Evolutionary conservation across 768 basidiomycete species (phyloP), one percentile per base, ranked within the genome.

Genomic region (Rhodocollybia butyracea): DNA sequence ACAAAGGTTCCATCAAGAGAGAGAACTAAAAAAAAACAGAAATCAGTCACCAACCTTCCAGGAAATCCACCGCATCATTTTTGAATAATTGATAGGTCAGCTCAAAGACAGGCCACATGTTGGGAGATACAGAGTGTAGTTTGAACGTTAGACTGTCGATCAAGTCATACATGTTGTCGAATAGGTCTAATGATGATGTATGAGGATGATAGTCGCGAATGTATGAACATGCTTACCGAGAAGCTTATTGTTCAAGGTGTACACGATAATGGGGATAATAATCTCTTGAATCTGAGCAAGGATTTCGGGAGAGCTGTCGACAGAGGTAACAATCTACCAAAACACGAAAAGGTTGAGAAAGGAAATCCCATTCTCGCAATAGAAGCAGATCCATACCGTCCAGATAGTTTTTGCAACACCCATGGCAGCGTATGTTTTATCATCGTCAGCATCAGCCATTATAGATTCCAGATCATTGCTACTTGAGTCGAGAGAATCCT

Each of bases 51-150:
- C 53, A 50, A 88, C 92, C 92, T 61, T 94, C 90, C 52, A 95
- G 76, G 76, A 91, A 95, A 70, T 94, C 91, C 36, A 88, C 73
- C 15, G 90, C 91, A 30, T 91, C 88, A 15, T 79, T 75, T 69
- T 91, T 92, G 84, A 95, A 91, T 19, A 90, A 72, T 46, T 78
- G 77, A 70, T 92, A 93, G 0, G 89, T 94, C 59, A 85, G 69
- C 70, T 94, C 91, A 59, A 91, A 91, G 32, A 95, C 77, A 10
- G 83, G 85, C 94, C 93, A 95, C 87, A 95, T 87, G 61, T 77
- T 81, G 0, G 89, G 85, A 36, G 89, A 83, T 63, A 96, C 86
- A 52, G 77, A 68, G 58, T 84, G 82, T 55, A 88, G 78, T 68
- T 85, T 90, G 79, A 91, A 95, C 0, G 91, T 91, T 55, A 95